These are phyloP conservation scores for Metarhizium humberi DNA, from an alignment of 2,329 filamentous ascomycete species.

Conservation along the genomic window DNA sequence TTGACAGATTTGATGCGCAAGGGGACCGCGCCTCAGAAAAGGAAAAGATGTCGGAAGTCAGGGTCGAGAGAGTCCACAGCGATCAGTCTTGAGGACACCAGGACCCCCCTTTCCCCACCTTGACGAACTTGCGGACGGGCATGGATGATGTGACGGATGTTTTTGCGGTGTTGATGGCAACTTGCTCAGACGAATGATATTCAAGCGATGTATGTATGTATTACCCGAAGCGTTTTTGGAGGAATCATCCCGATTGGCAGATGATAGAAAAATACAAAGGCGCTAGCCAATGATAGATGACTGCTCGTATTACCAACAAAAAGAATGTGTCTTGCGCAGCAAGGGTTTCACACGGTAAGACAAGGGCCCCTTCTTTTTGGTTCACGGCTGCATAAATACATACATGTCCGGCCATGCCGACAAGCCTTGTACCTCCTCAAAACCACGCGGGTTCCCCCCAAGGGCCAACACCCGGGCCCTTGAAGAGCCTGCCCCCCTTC, in stretches of 20 bases:
- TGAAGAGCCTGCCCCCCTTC: conserved; percentile 30
- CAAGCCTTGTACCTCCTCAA: no score
- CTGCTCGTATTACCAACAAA: not conserved
- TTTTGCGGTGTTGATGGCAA: not conserved
- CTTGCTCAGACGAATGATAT: not conserved
- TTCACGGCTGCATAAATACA: no score
- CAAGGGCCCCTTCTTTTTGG: no score
- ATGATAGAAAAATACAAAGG: not conserved
- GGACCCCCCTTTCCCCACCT: not conserved
- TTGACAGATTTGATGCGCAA: conserved; percentile 17
- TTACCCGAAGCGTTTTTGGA: not conserved
- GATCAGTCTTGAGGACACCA: not conserved
- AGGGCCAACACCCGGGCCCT: conserved; percentile 21
- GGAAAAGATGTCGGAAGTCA: conserved; percentile 12
- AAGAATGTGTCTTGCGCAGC: no score
- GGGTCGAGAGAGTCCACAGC: conserved; percentile 10
- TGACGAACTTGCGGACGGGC: no score
- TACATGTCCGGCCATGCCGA: no score
- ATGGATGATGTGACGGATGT: not conserved
- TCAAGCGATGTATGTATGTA: not conserved
- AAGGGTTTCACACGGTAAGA: no score
- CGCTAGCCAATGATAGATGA: not conserved
- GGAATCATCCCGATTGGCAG: not conserved
- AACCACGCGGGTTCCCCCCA: not conserved
- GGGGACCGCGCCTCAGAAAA: conserved; percentile 6